Evolutionary conservation across 345 rosid genomes (phyloP), one percentile per base, ranked within the genome.

Genomic region (Camelina sativa): DNA sequence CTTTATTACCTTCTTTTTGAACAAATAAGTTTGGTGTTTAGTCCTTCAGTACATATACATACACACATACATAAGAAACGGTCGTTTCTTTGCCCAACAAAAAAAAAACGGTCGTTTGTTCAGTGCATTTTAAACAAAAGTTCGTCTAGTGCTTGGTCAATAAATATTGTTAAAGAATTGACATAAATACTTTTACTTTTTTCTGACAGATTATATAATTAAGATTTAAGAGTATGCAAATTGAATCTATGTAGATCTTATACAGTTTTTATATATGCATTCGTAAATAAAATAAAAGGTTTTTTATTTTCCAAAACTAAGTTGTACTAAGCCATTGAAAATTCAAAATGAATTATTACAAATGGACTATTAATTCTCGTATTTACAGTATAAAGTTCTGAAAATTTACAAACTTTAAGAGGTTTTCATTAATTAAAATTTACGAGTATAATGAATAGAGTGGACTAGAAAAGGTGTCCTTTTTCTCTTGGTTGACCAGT

Each of bases 401-500:
- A 57, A 13, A 11, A n/a, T 11, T 28, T 52, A 12, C 23, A 22
- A 16, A 54, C 7, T 44, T 44, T 56, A 28, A 5, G 19, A 41
- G 8, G 51, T 53, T 43, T 25, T 25, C 60, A 55, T 30, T 57
- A 4, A n/a, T 32, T 57, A 32, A 56, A 15, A 34, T 9, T 37
- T 9, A 37, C 40, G 40, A 71, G 50, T 47, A 15, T n/a, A 34
- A 62, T 44, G 3, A 43, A 25, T 43, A 46, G 56, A 17, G 37
- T 53, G 55, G 56, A 73, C 46, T 41, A 62, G n/a, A 28, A 44
- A 62, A 73, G 6, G 34, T 30, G n/a, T 43, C 13, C 13, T 16
- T 2, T 37, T 41, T 17, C 53, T 52, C 54, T 43, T 54, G 38
- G 63, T 65, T 66, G 66, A 65, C 72, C 22, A n/a, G 62, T 62